A percentile compares a stretch with the other conserved stretches of the same genome.
phyloP scores from a whole-genome alignment of 345 rosid genomes.

The Cardiospermum halicacabum region DNA sequence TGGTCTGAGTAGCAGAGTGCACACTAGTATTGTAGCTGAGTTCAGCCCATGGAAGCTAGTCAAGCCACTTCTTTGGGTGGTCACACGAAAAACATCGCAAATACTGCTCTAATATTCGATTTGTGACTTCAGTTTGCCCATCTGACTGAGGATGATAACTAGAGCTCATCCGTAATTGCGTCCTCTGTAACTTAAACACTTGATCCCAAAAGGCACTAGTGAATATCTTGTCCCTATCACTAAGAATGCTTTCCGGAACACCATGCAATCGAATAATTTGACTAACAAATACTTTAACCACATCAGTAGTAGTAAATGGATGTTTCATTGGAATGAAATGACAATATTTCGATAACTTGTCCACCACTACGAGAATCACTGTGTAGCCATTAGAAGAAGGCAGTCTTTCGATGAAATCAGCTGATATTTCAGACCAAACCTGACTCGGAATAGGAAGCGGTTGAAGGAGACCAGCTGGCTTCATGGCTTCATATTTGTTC shows the following conservation, averaged over 20 bases:
- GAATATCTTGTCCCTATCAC: not conserved
- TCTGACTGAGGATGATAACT: too few relatives aligned
- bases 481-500: not conserved
- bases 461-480: not conserved
- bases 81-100: too few relatives aligned
- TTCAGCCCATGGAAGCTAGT: too few relatives aligned
- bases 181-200: not conserved
- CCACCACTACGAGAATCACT: not conserved
- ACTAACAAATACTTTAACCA: not conserved
- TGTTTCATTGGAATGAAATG: not conserved
- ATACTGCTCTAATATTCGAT: too few relatives aligned
- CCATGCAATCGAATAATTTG: not conserved
- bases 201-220: not conserved
- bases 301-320: not conserved
- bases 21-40: too few relatives aligned
- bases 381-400: not conserved
- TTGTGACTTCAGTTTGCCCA: too few relatives aligned
- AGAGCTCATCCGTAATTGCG: too few relatives aligned
- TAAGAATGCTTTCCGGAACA: not conserved
- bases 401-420: not conserved
- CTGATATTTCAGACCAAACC: not conserved
- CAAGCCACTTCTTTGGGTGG: too few relatives aligned
- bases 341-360: not conserved
- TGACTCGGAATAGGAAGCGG: not conserved
- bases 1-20: too few relatives aligned